Base-by-base conservation (phyloP, 2,329 filamentous ascomycete species). In the Fusarium circinatum region DNA sequence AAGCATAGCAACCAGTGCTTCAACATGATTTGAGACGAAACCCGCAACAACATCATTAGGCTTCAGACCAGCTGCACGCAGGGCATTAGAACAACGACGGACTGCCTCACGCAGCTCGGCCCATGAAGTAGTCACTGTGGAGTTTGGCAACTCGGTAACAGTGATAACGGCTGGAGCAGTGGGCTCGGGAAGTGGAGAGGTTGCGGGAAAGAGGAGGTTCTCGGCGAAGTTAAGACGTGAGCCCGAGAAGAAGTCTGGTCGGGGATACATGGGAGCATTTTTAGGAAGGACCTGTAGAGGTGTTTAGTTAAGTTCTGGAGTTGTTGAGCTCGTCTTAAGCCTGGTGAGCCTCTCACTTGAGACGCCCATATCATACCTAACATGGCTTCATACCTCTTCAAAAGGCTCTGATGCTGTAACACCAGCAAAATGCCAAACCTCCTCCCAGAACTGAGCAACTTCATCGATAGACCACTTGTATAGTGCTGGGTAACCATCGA, bases 171-270 rank as follows among this genome's bases (percentile, higher is more conserved):
- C 95, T 12, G 89, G 83, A 9, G 88, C 86, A 51, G 90, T 82
- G 57, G 91, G 88, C 71, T 92, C 84, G 39, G 81, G 70, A 32
- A 79, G 67, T 41, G 77, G 74, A 48, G 73, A 58, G 7, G 79
- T 78, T 56, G 86, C 86, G 8, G 96, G 96, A 81, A 92, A 98
- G 8, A 99, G 90, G 61, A 98, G 86, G 81, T 99, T 99, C 84
- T 98, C 94, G 32, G 96, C 95, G 80, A 98, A 98, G 82, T 98
- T 99, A 74, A 98, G 86, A 65, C 86, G 90, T 20, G 93, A 89
- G 15, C 92, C 92, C 64, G 90, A 82, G 81, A 98, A 98, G 86
- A 98, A 98, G 68, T 91, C 86, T 13, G 96, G 95, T 30, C 94
- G 91, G 30, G 96, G 96, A 78, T 95, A 98, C 88, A 98, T 93